Conservation (phyloP, 352 stramenopile species). For the Phytophthora hibernalis region DNA sequence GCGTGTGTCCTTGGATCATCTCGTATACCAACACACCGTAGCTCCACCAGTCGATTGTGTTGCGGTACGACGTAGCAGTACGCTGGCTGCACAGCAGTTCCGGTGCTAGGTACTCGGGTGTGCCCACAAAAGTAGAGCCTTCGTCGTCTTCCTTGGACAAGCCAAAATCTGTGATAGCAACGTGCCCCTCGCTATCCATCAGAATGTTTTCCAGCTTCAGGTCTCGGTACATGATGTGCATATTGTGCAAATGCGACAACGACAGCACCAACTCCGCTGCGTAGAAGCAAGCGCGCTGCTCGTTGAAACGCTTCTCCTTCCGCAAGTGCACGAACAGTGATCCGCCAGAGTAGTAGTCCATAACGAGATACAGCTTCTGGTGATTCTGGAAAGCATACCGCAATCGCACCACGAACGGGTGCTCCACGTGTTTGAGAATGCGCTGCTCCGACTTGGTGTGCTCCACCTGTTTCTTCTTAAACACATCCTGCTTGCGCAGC, state of each 20-base stretch:
- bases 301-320: conserved; percentile 76
- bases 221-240: conserved; percentile 92
- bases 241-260: conserved; percentile 83
- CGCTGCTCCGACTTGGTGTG: conserved; percentile 90
- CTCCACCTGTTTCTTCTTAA: conserved; percentile 88
- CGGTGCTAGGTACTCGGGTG: conserved; percentile 84
- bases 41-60: conserved; percentile 91
- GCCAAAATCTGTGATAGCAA: conserved; percentile 90
- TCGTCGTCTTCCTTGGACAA: conserved; percentile 88
- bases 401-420: conserved; percentile 90
- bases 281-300: conserved; percentile 84
- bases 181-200: conserved; percentile 85
- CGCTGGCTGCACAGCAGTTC: conserved; percentile 79
- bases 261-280: conserved; percentile 85
- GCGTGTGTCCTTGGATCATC: conserved; percentile 87
- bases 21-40: conserved; percentile 89
- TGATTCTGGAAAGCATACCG: conserved; percentile 91
- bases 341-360: conserved; percentile 91
- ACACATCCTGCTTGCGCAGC: conserved; percentile 85
- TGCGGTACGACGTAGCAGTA: conserved; percentile 81
- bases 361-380: conserved; percentile 90
- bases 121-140: conserved; percentile 85
- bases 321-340: conserved; percentile 88
- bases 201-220: conserved; percentile 92
- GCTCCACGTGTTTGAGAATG: conserved; percentile 89